phyloP scores from a whole-genome alignment of 495 filamentous ascomycete species.

The Aspergillus incahuasiensis region DNA sequence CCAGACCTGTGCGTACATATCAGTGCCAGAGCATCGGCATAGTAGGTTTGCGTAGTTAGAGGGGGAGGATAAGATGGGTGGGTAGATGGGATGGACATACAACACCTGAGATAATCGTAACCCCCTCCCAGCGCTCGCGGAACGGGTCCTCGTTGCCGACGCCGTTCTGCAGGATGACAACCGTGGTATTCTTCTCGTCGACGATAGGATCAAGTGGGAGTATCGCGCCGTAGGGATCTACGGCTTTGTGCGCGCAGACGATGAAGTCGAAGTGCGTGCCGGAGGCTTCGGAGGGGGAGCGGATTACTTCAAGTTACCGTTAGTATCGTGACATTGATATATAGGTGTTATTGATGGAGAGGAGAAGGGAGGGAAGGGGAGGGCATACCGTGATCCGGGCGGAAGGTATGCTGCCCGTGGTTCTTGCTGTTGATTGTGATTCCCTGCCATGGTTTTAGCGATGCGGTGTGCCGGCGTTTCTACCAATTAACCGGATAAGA shows the following conservation, averaged over 20 bases:
- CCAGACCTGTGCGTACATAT: conserved; percentile 37
- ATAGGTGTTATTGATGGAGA: not conserved
- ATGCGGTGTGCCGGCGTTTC: no score
- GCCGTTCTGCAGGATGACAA: conserved; percentile 69
- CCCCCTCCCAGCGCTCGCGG: conserved; percentile 48
- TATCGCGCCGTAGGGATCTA: conserved; percentile 36
- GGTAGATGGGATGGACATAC: conserved; percentile 15
- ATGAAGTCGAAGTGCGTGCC: conserved; percentile 37
- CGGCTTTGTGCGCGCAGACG: conserved; percentile 49
- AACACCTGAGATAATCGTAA: conserved; percentile 57
- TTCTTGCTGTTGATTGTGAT: conserved; percentile 42
- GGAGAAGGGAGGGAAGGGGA: not conserved
- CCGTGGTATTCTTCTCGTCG: conserved; percentile 28
- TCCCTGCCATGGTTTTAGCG: conserved; percentile 23
- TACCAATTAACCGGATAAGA: no score
- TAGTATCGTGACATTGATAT: no score
- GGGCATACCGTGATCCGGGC: conserved; percentile 33
- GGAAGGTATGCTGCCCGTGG: conserved; percentile 42
- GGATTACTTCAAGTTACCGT: conserved; percentile 38
- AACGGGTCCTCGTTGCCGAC: conserved; percentile 65
- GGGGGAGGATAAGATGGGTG: no score
- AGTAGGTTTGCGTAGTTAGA: no score
- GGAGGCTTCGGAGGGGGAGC: conserved; percentile 33
- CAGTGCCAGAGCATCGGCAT: no score
- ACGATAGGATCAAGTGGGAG: conserved; percentile 36